phyloP scores from a whole-genome alignment of 768 basidiomycete genomes.

The Tulasnella sp. region DNA sequence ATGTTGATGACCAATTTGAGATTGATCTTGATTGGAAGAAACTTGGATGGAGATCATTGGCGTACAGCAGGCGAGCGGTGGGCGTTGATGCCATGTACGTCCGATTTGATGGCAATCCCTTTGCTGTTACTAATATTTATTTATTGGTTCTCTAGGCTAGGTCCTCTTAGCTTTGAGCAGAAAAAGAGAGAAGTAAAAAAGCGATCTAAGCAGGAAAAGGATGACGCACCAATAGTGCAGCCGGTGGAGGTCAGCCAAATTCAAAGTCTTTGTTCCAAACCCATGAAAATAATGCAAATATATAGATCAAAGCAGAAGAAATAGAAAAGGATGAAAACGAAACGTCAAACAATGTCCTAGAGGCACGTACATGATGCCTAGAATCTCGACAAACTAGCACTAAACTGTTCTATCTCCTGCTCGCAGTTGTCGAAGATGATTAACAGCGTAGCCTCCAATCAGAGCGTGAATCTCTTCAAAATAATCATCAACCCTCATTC shows the following conservation, averaged over 20 bases:
- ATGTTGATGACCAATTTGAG: slow-evolving; percentile 21
- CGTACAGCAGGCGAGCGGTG: slow-evolving; percentile 65
- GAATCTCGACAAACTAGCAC: neutral
- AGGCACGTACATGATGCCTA: slow-evolving; percentile 34
- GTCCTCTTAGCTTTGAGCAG: slow-evolving; percentile 75
- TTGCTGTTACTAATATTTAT: slow-evolving; percentile 4
- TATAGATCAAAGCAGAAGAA: slow-evolving; percentile 56
- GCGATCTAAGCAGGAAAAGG: slow-evolving; percentile 57
- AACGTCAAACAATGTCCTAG: slow-evolving; percentile 72
- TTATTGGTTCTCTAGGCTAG: slow-evolving; percentile 50
- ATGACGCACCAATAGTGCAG: slow-evolving; percentile 40
- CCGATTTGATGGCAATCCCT: neutral
- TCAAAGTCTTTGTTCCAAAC: neutral
- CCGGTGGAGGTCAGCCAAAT: slow-evolving; percentile 47
- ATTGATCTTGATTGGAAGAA: slow-evolving; percentile 63
- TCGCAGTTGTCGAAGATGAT: slow-evolving; percentile 52
- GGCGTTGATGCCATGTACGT: slow-evolving; percentile 81
- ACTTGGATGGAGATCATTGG: slow-evolving; percentile 72
- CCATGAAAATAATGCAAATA: neutral
- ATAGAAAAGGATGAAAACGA: slow-evolving; percentile 76
- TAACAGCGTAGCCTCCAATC: slow-evolving; percentile 25
- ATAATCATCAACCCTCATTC: slow-evolving; percentile 83
- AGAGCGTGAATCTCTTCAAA: slow-evolving; percentile 61
- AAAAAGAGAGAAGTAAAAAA: slow-evolving; percentile 54
- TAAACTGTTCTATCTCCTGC: neutral